phyloP scores from a whole-genome alignment of 106 monocot species.

The Narthecium ossifragum region DNA sequence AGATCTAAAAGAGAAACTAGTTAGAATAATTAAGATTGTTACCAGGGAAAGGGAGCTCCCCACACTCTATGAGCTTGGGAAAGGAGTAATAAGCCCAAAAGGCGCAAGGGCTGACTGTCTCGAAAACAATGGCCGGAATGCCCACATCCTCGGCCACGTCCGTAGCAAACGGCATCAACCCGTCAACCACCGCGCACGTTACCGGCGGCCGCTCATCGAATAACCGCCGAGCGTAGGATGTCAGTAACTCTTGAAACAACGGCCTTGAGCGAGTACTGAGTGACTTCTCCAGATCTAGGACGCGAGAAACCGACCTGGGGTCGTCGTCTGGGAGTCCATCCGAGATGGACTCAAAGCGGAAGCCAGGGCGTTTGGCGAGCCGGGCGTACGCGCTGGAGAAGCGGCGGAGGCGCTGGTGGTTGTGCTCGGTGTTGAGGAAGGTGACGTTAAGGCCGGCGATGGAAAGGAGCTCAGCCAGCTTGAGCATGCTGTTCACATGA shows the following conservation, averaged over 20 bases:
- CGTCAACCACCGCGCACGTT: constrained; percentile 41
- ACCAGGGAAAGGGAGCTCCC: constrained; percentile 41
- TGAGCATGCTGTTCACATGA: constrained; percentile 28
- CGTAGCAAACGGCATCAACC: constrained; percentile 15
- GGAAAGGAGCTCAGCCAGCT: constrained; percentile 47
- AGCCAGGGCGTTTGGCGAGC: constrained; percentile 12
- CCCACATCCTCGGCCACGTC: constrained; percentile 35
- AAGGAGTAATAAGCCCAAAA: constrained; percentile 28
- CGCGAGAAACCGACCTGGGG: neutral
- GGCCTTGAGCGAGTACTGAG: constrained; percentile 9
- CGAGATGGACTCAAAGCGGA: constrained; percentile 40
- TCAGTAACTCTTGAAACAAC: constrained; percentile 8
- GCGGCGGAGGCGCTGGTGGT: constrained; percentile 15
- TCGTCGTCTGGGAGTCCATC: constrained; percentile 41
- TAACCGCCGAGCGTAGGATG: neutral
- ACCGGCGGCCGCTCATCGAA: constrained; percentile 7
- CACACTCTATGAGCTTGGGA: constrained; percentile 12
- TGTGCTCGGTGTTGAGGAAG: constrained; percentile 31
- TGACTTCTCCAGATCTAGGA: constrained; percentile 19
- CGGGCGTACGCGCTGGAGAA: constrained; percentile 3
- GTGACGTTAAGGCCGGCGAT: constrained; percentile 24
- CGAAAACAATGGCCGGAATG: constrained; percentile 32
- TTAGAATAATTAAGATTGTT: neutral
- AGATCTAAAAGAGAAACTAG: neutral
- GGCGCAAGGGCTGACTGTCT: constrained; percentile 33